phyloP scores from a whole-genome alignment of 306 rosid genomes.

The Cucurbita argyrosperma region DNA sequence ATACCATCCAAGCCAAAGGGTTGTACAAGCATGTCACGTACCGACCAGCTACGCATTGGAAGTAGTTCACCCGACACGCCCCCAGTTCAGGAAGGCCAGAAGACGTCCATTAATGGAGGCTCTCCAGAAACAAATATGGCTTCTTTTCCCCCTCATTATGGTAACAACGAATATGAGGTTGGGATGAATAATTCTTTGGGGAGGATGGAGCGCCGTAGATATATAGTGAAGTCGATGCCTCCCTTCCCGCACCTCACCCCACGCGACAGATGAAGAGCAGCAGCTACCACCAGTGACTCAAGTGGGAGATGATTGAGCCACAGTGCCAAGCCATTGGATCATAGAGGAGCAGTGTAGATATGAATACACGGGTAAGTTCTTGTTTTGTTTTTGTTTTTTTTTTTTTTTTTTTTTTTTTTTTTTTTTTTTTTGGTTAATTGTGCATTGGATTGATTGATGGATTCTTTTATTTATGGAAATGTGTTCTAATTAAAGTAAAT shows the following conservation, averaged over 20 bases:
- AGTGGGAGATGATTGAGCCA: background rate
- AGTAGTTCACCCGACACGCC: constrained; percentile 40
- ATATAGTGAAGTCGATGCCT: constrained; percentile 34
- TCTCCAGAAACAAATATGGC: constrained; percentile 59
- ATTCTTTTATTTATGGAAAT: background rate
- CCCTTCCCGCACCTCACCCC: constrained; percentile 52
- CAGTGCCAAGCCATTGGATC: background rate
- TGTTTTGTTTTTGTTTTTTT: too few species aligned
- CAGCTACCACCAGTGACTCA: too few species aligned
- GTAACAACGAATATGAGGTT: constrained; percentile 17
- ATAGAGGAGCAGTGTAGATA: background rate
- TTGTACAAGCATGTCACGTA: background rate
- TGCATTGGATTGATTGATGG: background rate
- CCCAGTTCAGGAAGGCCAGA: constrained; percentile 11
- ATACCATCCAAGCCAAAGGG: background rate
- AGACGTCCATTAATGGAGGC: constrained; percentile 18
- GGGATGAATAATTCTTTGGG: constrained; percentile 39
- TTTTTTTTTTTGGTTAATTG: background rate
- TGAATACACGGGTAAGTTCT: background rate
- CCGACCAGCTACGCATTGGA: constrained; percentile 11
- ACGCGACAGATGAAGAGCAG: constrained; percentile 20
- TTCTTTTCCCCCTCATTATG: constrained; percentile 52
- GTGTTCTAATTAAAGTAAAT: background rate
- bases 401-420: background rate
- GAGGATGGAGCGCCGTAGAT: constrained; percentile 32